Evolutionary conservation across 495 filamentous ascomycete species (phyloP).

Genomic region (Sordaria brevicollis): DNA sequence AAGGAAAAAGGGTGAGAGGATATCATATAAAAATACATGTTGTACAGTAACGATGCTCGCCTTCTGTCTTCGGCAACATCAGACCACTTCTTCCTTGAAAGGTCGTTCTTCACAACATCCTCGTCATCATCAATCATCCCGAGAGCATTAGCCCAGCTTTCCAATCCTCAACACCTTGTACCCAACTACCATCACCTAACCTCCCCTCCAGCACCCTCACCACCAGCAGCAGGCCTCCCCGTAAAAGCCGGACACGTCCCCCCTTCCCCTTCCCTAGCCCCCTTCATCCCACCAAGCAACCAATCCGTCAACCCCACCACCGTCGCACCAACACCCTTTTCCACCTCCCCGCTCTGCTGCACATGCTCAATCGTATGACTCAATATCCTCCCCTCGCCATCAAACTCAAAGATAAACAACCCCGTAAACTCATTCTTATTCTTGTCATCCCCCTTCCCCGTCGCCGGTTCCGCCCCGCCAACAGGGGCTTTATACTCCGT

Average conservation of each 20-base stretch:
- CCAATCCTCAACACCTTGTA: neutral
- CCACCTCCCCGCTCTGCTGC: constrained; percentile 63
- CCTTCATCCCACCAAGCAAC: constrained; percentile 58
- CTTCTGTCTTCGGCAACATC: neutral
- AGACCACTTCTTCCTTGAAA: neutral
- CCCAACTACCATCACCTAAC: constrained; percentile 3
- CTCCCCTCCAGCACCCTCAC: constrained; percentile 1
- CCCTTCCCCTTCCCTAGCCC: constrained; percentile 16
- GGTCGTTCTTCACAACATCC: neutral
- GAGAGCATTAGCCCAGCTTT: neutral
- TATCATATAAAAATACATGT: neutral
- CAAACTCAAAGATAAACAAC: constrained; percentile 92
- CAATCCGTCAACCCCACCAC: constrained; percentile 84
- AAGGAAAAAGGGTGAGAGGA: neutral
- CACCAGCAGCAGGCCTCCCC: neutral
- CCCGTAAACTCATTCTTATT: constrained; percentile 60
- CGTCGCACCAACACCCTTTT: constrained; percentile 46
- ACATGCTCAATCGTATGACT: constrained; percentile 91
- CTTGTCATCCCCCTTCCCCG: neutral
- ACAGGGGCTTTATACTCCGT: neutral
- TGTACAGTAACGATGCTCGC: neutral
- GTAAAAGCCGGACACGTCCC: constrained; percentile 24
- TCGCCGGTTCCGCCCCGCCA: constrained; percentile 3
- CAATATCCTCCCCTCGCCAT: constrained; percentile 71
- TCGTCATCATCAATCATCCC: too few relatives aligned